A percentile compares a stretch with the other conserved stretches of the same genome.
Evolutionary conservation across 352 stramenopile genomes (phyloP).

Genomic region (Aphanomyces stellatus): DNA sequence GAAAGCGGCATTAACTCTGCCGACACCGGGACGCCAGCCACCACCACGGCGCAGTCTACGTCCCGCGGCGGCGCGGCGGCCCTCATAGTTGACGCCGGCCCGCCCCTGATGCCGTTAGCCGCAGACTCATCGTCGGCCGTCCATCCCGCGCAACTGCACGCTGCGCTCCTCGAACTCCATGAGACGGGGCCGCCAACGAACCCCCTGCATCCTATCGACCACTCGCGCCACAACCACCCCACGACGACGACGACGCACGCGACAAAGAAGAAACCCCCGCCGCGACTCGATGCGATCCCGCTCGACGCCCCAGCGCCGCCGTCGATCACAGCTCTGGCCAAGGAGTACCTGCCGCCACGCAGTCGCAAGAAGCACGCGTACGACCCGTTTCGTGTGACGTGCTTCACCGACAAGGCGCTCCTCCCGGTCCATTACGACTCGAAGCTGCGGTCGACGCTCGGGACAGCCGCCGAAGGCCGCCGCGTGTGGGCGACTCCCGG

Average conservation of each 20-base stretch:
- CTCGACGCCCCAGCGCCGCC: background rate
- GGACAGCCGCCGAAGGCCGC: background rate
- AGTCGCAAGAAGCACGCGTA: conserved; percentile 8
- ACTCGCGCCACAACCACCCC: background rate
- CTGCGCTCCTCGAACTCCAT: too few relatives aligned
- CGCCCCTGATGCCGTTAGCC: too few relatives aligned
- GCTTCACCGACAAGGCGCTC: conserved; percentile 12
- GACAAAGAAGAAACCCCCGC: background rate
- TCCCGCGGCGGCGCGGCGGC: too few relatives aligned
- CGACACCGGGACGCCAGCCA: too few relatives aligned
- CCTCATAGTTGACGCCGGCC: too few relatives aligned
- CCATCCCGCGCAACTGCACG: too few relatives aligned
- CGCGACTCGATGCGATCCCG: background rate
- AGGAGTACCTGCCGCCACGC: background rate
- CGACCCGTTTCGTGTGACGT: conserved; percentile 2
- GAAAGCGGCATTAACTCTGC: too few relatives aligned
- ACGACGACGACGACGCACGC: background rate
- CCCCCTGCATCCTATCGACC: background rate
- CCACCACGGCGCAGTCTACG: too few relatives aligned
- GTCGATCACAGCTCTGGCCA: background rate
- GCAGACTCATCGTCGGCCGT: too few relatives aligned
- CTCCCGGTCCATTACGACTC: background rate
- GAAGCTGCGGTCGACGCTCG: background rate
- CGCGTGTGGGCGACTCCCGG: background rate
- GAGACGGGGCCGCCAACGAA: background rate